These are phyloP conservation scores for Striga asiatica DNA, from an alignment of 257 asterid genomes.

Conservation along the genomic window DNA sequence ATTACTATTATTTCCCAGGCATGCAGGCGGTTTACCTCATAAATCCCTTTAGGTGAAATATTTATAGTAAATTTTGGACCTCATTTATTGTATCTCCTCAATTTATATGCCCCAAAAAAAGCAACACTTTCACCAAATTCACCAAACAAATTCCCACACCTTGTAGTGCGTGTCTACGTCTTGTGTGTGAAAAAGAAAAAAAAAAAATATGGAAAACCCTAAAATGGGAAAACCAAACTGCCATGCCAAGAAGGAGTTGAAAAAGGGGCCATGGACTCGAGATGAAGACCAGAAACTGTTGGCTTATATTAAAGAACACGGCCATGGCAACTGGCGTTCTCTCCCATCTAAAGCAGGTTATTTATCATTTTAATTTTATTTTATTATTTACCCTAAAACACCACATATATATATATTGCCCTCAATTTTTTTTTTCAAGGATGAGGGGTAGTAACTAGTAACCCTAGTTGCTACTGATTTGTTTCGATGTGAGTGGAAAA, in stretches of 20 bases:
- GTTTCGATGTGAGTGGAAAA: no score
- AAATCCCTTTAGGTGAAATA: neutral
- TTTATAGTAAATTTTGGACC: neutral
- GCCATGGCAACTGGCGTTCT: constrained; percentile 53
- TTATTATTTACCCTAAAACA: no score
- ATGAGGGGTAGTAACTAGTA: no score
- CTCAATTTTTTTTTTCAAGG: no score
- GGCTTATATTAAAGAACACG: constrained; percentile 29
- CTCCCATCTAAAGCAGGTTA: constrained; percentile 45
- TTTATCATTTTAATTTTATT: no score
- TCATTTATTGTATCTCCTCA: no score
- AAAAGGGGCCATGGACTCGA: constrained; percentile 57
- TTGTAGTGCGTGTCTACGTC: neutral
- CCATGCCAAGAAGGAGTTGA: constrained; percentile 23
- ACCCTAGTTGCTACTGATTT: no score
- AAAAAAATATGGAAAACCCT: neutral
- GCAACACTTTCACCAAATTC: neutral
- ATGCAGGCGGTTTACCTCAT: neutral
- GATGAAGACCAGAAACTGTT: constrained; percentile 50
- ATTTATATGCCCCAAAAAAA: neutral
- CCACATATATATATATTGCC: no score
- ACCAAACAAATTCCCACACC: neutral
- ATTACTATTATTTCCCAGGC: neutral
- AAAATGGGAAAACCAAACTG: constrained; percentile 17
- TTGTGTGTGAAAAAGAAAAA: neutral